A percentile compares a stretch with the other conserved stretches of the same genome.
Evolutionary conservation across 1,284 basidiomycete genomes (phyloP).

Genomic region (Rhodotorula sp.): DNA sequence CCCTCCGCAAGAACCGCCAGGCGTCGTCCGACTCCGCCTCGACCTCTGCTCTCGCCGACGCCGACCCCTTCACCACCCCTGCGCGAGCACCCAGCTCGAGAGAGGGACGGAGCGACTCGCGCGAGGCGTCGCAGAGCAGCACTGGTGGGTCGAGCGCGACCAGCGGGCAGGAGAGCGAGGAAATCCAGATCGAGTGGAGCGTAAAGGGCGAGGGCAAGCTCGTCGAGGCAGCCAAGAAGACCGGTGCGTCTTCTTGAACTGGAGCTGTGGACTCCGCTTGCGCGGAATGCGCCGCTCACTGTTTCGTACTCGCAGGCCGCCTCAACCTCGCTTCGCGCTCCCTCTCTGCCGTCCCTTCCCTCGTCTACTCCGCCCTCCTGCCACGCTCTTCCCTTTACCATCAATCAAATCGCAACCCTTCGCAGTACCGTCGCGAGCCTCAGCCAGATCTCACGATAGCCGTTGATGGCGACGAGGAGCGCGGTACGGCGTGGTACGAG

Average conservation of each 20-base stretch:
- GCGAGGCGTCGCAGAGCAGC: neutral
- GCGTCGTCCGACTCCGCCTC: neutral
- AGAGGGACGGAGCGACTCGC: neutral
- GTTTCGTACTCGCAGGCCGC: conserved; percentile 3
- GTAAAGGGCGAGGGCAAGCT: conserved; percentile 19
- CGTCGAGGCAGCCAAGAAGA: conserved; percentile 27
- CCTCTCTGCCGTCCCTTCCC: conserved; percentile 9
- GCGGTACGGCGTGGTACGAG: conserved; percentile 28
- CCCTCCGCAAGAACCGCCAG: conserved; percentile 20
- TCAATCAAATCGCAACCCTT: conserved; percentile 7
- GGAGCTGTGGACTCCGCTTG: too few species aligned
- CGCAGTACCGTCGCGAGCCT: neutral
- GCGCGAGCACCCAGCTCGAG: neutral
- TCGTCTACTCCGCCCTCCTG: conserved; percentile 32
- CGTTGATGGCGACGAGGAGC: conserved; percentile 5
- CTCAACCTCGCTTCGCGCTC: conserved; percentile 33
- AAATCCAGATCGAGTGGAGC: conserved; percentile 25
- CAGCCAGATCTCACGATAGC: conserved; percentile 6
- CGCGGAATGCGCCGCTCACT: neutral
- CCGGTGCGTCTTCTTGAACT: conserved; percentile 7
- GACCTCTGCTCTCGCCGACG: neutral
- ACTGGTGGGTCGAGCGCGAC: neutral
- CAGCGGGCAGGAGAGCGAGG: too few species aligned
- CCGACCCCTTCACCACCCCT: neutral
- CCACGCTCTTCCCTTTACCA: conserved; percentile 26